phyloP scores from a whole-genome alignment of 2,329 filamentous ascomycete genomes.

The Calcarisporium arbuscula region DNA sequence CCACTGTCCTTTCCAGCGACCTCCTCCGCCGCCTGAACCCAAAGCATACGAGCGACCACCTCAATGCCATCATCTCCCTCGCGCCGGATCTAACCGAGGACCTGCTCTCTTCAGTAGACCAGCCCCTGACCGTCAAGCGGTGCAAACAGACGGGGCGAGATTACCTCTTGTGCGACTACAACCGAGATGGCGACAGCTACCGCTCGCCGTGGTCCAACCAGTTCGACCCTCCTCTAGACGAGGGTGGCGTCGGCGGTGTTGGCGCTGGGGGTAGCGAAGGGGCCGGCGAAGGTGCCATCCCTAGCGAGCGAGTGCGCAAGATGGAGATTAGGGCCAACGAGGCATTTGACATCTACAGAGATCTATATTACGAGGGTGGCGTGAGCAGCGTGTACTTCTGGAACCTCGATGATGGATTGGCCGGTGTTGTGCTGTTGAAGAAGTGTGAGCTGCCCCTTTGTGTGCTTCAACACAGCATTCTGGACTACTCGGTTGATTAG shows the following conservation, averaged over 20 bases:
- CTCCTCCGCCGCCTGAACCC: slow-evolving; percentile 97
- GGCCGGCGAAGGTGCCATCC: slow-evolving; percentile 73
- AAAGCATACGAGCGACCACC: slow-evolving; percentile 81
- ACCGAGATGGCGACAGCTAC: slow-evolving; percentile 96
- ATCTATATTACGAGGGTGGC: slow-evolving; percentile 95
- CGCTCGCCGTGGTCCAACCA: slow-evolving; percentile 98
- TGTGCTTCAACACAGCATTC: no score
- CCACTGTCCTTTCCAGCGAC: slow-evolving; percentile 55
- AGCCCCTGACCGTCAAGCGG: slow-evolving; percentile 79
- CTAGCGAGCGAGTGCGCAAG: slow-evolving; percentile 82
- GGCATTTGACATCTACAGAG: slow-evolving; percentile 93
- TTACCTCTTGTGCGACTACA: slow-evolving; percentile 99
- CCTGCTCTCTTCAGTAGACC: slow-evolving; percentile 94
- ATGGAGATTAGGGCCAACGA: slow-evolving; percentile 94
- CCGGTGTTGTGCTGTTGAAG: slow-evolving; percentile 90
- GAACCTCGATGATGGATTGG: slow-evolving; percentile 97
- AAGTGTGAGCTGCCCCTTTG: slow-evolving; percentile 56
- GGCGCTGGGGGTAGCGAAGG: slow-evolving; percentile 50
- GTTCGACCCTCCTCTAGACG: slow-evolving; percentile 84
- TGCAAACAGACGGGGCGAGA: slow-evolving; percentile 87
- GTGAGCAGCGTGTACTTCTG: slow-evolving; percentile 96
- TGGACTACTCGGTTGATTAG: background rate
- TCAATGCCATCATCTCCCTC: slow-evolving; percentile 80
- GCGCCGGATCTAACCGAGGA: slow-evolving; percentile 93
- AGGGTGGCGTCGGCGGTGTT: slow-evolving; percentile 48